phyloP scores from a whole-genome alignment of 495 filamentous ascomycete genomes.

The Hamigera avellanea region DNA sequence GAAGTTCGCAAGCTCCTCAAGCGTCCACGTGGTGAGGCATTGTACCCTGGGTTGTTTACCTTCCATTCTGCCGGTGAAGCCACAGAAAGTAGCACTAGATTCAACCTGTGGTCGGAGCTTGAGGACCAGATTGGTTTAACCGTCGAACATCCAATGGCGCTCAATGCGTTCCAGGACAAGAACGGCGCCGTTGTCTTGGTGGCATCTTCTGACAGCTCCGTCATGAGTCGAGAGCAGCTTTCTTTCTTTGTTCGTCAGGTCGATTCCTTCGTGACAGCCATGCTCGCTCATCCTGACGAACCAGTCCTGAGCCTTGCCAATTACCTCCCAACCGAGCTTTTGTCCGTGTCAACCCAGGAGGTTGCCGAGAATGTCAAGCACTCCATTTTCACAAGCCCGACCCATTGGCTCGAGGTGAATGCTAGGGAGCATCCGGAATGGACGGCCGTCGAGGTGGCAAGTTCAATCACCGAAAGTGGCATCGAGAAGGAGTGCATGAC shows the following conservation, averaged over 20 bases:
- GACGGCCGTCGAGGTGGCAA: slow-evolving; percentile 31
- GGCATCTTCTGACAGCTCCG: slow-evolving; percentile 11
- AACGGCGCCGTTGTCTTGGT: slow-evolving; percentile 14
- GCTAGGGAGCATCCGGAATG: slow-evolving; percentile 24
- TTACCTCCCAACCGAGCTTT: too few relatives aligned
- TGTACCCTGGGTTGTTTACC: slow-evolving; percentile 26
- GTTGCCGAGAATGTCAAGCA: slow-evolving; percentile 8
- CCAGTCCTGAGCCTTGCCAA: too few relatives aligned
- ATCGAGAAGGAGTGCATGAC: slow-evolving; percentile 25
- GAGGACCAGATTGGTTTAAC: slow-evolving; percentile 18
- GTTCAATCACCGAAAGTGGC: slow-evolving; percentile 11
- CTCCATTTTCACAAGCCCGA: slow-evolving; percentile 13
- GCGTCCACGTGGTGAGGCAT: slow-evolving; percentile 10
- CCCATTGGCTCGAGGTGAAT: slow-evolving; percentile 21
- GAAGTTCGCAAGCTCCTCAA: too few relatives aligned
- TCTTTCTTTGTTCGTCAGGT: slow-evolving; percentile 18
- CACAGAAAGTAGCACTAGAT: not conserved
- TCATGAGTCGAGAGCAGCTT: slow-evolving; percentile 17
- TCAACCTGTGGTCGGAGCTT: slow-evolving; percentile 10
- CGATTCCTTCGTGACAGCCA: slow-evolving; percentile 15
- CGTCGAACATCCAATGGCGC: slow-evolving; percentile 25
- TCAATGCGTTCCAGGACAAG: slow-evolving; percentile 14
- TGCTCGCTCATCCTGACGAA: too few relatives aligned
- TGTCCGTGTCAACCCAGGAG: slow-evolving; percentile 13
- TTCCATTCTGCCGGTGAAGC: slow-evolving; percentile 8